Evolutionary conservation across 495 filamentous ascomycete genomes (phyloP).

Genomic region (Talaromyces proteolyticus): DNA sequence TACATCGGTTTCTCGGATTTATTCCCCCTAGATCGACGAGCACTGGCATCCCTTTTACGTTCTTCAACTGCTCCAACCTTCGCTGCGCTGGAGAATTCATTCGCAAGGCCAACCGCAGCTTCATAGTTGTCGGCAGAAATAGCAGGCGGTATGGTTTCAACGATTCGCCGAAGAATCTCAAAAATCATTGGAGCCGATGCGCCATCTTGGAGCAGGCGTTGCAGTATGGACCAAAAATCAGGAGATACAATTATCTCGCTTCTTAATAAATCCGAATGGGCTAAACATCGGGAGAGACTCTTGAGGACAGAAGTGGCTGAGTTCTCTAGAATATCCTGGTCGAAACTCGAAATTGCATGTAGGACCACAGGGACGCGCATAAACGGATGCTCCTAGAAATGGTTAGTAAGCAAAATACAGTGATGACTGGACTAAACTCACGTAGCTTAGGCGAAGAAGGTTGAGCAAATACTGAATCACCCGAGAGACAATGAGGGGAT

Average conservation of each 20-base stretch:
- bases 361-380: conserved; percentile 88
- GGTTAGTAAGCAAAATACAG: conserved; percentile 19
- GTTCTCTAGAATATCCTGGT: conserved; percentile 68
- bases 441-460: conserved; percentile 80
- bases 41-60: conserved; percentile 62
- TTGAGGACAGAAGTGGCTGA: conserved; percentile 69
- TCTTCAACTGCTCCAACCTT: conserved; percentile 75
- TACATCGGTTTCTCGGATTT: conserved; percentile 57
- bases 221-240: conserved; percentile 93
- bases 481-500: conserved; percentile 74
- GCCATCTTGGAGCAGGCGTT: conserved; percentile 59
- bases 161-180: conserved; percentile 69
- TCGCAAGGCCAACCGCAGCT: conserved; percentile 71
- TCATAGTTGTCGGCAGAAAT: conserved; percentile 96
- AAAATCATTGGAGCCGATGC: conserved; percentile 75
- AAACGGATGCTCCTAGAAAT: conserved; percentile 73
- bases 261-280: conserved; percentile 65
- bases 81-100: conserved; percentile 83
- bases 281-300: conserved; percentile 74
- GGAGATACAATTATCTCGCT: conserved; percentile 94
- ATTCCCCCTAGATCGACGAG: conserved; percentile 44
- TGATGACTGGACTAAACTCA: conserved; percentile 35
- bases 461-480: conserved; percentile 82
- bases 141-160: conserved; percentile 59
- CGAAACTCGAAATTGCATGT: conserved; percentile 84